Evolutionary conservation across 1,284 basidiomycete genomes (phyloP).

Genomic region (Tylopilus orsonianus): DNA sequence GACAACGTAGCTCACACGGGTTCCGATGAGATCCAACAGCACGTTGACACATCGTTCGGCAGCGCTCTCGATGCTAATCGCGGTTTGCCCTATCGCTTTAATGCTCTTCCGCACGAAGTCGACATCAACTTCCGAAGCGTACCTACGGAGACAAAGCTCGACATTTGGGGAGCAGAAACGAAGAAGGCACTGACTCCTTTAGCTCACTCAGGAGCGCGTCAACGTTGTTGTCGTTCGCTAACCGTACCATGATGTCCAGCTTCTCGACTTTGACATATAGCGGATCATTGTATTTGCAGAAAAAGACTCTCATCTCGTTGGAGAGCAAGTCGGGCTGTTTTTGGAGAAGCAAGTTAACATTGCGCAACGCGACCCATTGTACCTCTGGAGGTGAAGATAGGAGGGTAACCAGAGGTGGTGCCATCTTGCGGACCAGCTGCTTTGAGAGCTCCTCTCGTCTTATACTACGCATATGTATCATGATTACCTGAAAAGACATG

Average conservation of each 20-base stretch:
- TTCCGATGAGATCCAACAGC: conserved; percentile 87
- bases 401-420: conserved; percentile 86
- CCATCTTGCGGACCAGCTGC: conserved; percentile 94
- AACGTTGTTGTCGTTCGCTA: conserved; percentile 90
- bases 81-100: conserved; percentile 93
- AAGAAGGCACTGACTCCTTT: conserved; percentile 71
- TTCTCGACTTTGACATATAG: conserved; percentile 98
- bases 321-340: conserved; percentile 87
- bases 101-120: conserved; percentile 96
- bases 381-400: conserved; percentile 80
- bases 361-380: conserved; percentile 96
- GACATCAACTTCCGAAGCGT: conserved; percentile 96
- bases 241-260: conserved; percentile 96
- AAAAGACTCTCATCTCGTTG: conserved; percentile 98
- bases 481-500: conserved; percentile 69
- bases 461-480: conserved; percentile 92
- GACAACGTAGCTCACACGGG: conserved; percentile 94
- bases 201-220: conserved; percentile 93
- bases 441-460: conserved; percentile 84
- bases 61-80: conserved; percentile 91
- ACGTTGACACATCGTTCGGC: conserved; percentile 96
- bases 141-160: conserved; percentile 46
- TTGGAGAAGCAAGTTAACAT: conserved; percentile 95
- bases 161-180: neutral
- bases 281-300: conserved; percentile 99